phyloP scores from a whole-genome alignment of 176 grass and related monocot species.

The Otatea glauca region DNA sequence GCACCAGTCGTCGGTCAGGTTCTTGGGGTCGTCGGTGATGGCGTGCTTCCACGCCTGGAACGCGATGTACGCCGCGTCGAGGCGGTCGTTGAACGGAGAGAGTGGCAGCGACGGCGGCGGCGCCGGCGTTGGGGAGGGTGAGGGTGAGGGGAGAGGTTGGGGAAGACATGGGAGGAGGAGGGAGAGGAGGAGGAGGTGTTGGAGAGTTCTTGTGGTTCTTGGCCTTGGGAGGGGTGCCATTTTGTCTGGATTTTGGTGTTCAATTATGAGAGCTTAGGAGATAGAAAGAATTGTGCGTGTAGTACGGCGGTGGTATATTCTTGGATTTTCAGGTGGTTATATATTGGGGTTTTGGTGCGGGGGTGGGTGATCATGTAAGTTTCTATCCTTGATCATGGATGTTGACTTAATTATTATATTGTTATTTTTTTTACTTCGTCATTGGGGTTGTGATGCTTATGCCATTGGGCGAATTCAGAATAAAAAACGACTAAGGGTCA shows the following conservation, averaged over 20 bases:
- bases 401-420: no score
- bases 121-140: slow-evolving; percentile 44
- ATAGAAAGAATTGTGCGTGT: not conserved
- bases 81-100: slow-evolving; percentile 75
- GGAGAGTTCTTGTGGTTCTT: slow-evolving; percentile 40
- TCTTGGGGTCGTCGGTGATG: slow-evolving; percentile 76
- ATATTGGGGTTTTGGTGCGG: slow-evolving; percentile 41
- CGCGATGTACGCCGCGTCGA: slow-evolving; percentile 69
- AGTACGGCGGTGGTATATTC: slow-evolving; percentile 28
- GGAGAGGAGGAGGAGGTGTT: slow-evolving; percentile 35
- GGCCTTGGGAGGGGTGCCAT: slow-evolving; percentile 31
- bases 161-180: slow-evolving; percentile 48
- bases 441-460: no score
- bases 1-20: slow-evolving; percentile 75
- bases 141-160: slow-evolving; percentile 51
- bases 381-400: slow-evolving; percentile 41
- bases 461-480: no score
- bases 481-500: no score
- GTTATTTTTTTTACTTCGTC: no score
- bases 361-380: slow-evolving; percentile 31
- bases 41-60: slow-evolving; percentile 82
- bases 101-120: slow-evolving; percentile 44
- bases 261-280: not conserved
- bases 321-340: slow-evolving; percentile 44
- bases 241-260: slow-evolving; percentile 31